A percentile compares a stretch with the other conserved stretches of the same genome.
phyloP scores from a whole-genome alignment of 805 yeast species.

The Candida incommunis region DNA sequence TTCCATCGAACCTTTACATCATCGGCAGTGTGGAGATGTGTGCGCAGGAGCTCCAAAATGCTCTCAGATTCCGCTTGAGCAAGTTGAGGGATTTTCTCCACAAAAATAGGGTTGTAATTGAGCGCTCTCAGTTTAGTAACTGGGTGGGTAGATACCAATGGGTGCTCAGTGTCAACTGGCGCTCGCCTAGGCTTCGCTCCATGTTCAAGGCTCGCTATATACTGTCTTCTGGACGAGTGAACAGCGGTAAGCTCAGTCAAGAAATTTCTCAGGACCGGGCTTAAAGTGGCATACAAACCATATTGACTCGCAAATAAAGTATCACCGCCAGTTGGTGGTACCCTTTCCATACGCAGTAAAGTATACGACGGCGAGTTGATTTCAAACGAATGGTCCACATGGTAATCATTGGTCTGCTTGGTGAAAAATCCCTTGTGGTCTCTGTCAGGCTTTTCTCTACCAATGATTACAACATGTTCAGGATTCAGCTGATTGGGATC shows the following conservation, averaged over 20 bases:
- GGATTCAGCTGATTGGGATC: conserved; percentile 24
- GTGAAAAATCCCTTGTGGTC: conserved; percentile 9
- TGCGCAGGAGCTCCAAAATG: conserved; percentile 32
- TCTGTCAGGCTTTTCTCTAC: conserved; percentile 28
- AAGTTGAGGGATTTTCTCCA: conserved; percentile 37
- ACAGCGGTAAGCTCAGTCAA: conserved; percentile 31
- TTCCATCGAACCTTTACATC: conserved; percentile 43
- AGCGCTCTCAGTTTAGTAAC: conserved; percentile 49
- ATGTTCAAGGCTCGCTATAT: conserved; percentile 31
- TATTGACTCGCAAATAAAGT: conserved; percentile 41
- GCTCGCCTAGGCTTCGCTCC: conserved; percentile 29
- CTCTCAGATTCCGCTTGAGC: conserved; percentile 35
- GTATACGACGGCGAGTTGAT: conserved; percentile 43
- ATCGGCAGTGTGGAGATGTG: conserved; percentile 34
- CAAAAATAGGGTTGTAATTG: conserved; percentile 37
- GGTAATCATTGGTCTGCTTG: conserved; percentile 26
- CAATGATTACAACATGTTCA: conserved; percentile 26
- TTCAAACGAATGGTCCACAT: conserved; percentile 43
- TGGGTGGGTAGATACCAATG: conserved; percentile 49
- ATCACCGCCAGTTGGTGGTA: conserved; percentile 35
- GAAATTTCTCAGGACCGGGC: conserved; percentile 33
- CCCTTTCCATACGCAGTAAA: conserved; percentile 37
- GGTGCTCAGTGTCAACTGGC: conserved; percentile 28
- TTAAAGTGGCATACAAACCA: conserved; percentile 38
- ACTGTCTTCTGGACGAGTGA: conserved; percentile 28